Conservation (phyloP, 192 early-diverging fungal species). For the Coemansia sp. region DNA sequence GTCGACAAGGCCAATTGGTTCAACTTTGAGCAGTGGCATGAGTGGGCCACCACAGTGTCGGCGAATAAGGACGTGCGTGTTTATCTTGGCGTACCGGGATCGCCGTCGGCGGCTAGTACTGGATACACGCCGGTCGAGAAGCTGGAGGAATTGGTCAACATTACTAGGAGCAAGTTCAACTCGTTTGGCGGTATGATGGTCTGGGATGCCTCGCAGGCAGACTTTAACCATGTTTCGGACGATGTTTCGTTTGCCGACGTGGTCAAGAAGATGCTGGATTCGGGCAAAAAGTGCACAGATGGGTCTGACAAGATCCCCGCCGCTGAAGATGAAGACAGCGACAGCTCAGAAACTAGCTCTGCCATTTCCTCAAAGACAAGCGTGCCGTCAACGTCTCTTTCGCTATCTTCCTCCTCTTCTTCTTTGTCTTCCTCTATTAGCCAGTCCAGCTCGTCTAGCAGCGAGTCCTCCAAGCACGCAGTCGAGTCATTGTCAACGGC, state of each 20-base stretch:
- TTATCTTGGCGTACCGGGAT: conserved; percentile 67
- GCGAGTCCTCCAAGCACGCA: not conserved
- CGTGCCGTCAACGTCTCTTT: not conserved
- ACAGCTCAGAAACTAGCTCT: not conserved
- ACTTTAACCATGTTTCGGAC: conserved; percentile 39
- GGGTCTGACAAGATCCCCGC: conserved; percentile 15
- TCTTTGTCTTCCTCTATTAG: not conserved
- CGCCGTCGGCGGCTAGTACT: conserved; percentile 57
- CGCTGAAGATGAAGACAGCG: not conserved
- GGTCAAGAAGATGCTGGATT: conserved; percentile 34
- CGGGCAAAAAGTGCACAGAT: conserved; percentile 38
- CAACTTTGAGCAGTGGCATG: conserved; percentile 77
- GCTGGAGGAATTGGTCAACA: conserved; percentile 58
- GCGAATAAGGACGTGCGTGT: conserved; percentile 66
- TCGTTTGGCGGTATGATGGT: conserved; percentile 75
- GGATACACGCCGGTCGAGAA: conserved; percentile 59
- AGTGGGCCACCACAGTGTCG: conserved; percentile 62
- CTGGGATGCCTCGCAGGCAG: conserved; percentile 75
- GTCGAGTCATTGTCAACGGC: no score
- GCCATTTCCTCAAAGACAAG: not conserved
- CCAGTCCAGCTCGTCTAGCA: not conserved
- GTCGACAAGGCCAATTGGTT: conserved; percentile 60
- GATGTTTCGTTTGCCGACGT: conserved; percentile 27
- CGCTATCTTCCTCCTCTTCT: not conserved
- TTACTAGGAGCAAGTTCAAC: conserved; percentile 54